phyloP scores from a whole-genome alignment of 2,329 filamentous ascomycete genomes.

The Monosporascus sp. region DNA sequence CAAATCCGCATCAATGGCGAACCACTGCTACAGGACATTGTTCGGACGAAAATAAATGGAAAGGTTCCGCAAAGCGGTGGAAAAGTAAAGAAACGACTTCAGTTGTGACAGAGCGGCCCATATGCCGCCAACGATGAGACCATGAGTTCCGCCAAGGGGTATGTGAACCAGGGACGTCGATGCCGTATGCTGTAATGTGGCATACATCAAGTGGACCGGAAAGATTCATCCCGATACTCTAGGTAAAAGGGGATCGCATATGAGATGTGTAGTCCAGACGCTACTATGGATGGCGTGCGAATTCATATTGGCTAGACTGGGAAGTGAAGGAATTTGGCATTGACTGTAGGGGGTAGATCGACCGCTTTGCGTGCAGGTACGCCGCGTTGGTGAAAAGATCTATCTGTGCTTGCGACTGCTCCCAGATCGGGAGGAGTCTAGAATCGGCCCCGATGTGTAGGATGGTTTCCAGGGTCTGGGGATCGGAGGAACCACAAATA shows the following conservation, averaged over 20 bases:
- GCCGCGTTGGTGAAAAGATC: neutral
- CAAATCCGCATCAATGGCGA: neutral
- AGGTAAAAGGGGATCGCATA: too few relatives aligned
- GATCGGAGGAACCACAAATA: slow-evolving; percentile 2
- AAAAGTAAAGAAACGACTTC: neutral
- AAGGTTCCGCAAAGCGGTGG: neutral
- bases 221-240: neutral
- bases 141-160: neutral
- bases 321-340: too few relatives aligned
- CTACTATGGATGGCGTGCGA: neutral
- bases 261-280: too few relatives aligned
- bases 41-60: neutral
- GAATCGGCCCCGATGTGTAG: neutral
- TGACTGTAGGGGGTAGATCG: too few relatives aligned
- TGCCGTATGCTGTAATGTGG: neutral
- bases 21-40: neutral
- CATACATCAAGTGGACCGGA: neutral
- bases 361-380: too few relatives aligned
- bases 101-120: neutral
- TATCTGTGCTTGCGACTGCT: neutral
- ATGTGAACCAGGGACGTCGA: neutral
- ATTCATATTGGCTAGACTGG: too few relatives aligned
- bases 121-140: neutral
- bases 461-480: slow-evolving; percentile 3
- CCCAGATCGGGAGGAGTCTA: neutral